These are phyloP conservation scores for Irpex sp. DNA, from an alignment of 1,284 basidiomycete genomes.

Conservation along the genomic window DNA sequence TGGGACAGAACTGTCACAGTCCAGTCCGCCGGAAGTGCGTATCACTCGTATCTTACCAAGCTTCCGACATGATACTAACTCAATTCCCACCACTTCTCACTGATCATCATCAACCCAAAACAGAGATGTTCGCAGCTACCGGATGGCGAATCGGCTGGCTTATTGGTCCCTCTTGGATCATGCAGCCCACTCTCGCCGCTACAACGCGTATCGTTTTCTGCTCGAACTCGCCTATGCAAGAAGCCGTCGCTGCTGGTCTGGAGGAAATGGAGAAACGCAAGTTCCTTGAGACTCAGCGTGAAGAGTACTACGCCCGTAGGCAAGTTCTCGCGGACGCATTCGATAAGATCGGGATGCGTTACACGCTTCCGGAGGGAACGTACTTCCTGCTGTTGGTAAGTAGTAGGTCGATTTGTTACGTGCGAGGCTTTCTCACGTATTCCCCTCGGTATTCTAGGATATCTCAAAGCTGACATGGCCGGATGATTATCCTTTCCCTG, in stretches of 20 bases:
- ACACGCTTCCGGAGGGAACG: slow-evolving; percentile 83
- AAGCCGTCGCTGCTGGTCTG: slow-evolving; percentile 86
- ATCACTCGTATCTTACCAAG: background rate
- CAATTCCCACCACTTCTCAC: background rate
- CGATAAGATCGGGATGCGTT: slow-evolving; percentile 83
- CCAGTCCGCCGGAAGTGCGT: slow-evolving; percentile 75
- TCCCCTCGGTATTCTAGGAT: slow-evolving; percentile 47
- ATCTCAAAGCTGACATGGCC: slow-evolving; percentile 82
- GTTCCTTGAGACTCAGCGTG: slow-evolving; percentile 80
- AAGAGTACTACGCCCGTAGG: slow-evolving; percentile 83
- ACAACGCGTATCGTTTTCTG: slow-evolving; percentile 95
- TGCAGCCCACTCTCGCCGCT: slow-evolving; percentile 85
- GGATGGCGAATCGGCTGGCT: slow-evolving; percentile 99
- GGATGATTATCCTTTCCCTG: slow-evolving; percentile 80
- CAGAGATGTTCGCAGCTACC: slow-evolving; percentile 96
- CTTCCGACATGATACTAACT: background rate
- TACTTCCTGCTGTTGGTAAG: slow-evolving; percentile 87
- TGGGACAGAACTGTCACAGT: slow-evolving; percentile 93
- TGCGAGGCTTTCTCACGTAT: background rate
- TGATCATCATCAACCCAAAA: background rate
- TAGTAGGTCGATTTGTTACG: background rate
- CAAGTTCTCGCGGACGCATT: slow-evolving; percentile 73
- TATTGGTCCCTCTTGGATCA: slow-evolving; percentile 83
- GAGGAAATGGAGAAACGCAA: slow-evolving; percentile 68
- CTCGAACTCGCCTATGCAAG: slow-evolving; percentile 88